Evolutionary conservation across 2,329 filamentous ascomycete genomes (phyloP).

Genomic region (Ceratocystis destructans): DNA sequence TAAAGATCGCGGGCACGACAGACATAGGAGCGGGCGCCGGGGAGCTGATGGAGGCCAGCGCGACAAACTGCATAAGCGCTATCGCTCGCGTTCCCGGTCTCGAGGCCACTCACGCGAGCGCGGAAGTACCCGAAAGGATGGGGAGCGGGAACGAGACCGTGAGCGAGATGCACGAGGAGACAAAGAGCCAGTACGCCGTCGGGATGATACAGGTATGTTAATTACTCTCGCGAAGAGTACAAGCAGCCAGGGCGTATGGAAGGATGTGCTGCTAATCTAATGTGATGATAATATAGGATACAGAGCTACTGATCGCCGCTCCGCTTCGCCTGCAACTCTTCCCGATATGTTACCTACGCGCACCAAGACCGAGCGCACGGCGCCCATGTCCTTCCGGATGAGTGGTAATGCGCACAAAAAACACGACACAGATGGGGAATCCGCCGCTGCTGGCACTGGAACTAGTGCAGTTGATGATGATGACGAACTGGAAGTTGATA

Average conservation of each 20-base stretch:
- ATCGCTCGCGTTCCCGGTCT: conserved; percentile 14
- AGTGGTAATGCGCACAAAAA: conserved; percentile 19
- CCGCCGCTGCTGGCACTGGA: conserved; percentile 9
- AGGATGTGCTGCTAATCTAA: too few relatives aligned
- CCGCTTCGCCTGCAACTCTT: conserved; percentile 24
- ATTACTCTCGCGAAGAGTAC: too few relatives aligned
- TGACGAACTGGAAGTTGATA: conserved; percentile 39
- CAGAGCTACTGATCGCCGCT: conserved; percentile 25
- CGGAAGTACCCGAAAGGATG: conserved; percentile 21
- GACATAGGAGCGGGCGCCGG: conserved; percentile 18
- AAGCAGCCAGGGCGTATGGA: too few relatives aligned
- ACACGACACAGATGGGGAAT: conserved; percentile 7
- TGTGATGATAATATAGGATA: conserved; percentile 12
- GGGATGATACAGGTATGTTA: conserved; percentile 21
- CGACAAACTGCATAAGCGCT: conserved; percentile 9
- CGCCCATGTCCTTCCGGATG: conserved; percentile 28
- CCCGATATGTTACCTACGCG: conserved; percentile 27
- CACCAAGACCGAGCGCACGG: conserved; percentile 22
- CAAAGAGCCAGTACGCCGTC: not conserved
- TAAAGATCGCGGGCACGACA: conserved; percentile 24
- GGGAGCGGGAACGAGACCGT: conserved; percentile 21
- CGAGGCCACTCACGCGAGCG: conserved; percentile 22
- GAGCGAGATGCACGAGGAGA: conserved; percentile 16
- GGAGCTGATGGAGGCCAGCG: not conserved
- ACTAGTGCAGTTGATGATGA: conserved; percentile 24